Percentiles rank a stretch among this genome's conserved stretches.
These are phyloP conservation scores for Wallacemonas rigidus DNA, from an alignment of 208 protist genomes.

Conservation along the genomic window DNA sequence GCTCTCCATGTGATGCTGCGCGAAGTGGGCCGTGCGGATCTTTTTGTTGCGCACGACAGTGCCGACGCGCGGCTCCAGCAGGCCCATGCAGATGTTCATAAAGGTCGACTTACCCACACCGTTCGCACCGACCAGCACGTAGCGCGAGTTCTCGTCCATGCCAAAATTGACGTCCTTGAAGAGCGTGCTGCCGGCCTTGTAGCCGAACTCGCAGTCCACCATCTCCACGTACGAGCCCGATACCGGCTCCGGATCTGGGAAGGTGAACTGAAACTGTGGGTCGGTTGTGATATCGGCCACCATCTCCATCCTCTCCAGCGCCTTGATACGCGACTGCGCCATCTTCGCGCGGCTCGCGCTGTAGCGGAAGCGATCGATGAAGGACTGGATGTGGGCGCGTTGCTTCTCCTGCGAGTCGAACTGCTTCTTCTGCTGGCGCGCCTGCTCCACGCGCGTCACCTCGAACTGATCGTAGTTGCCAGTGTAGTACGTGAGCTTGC, in stretches of 20 bases:
- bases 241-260: slow-evolving; percentile 86
- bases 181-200: slow-evolving; percentile 79
- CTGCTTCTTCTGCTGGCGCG: slow-evolving; percentile 89
- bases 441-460: slow-evolving; percentile 83
- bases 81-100: slow-evolving; percentile 91
- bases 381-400: slow-evolving; percentile 92
- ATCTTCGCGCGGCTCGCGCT: slow-evolving; percentile 91
- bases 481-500: slow-evolving; percentile 89
- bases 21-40: slow-evolving; percentile 89
- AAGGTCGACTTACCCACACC: slow-evolving; percentile 95
- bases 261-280: slow-evolving; percentile 90
- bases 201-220: slow-evolving; percentile 93
- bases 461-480: slow-evolving; percentile 96
- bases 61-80: slow-evolving; percentile 80
- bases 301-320: slow-evolving; percentile 90
- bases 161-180: slow-evolving; percentile 94
- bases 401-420: slow-evolving; percentile 91
- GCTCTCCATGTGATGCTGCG: slow-evolving; percentile 94
- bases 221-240: slow-evolving; percentile 83
- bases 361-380: slow-evolving; percentile 94
- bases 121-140: slow-evolving; percentile 92
- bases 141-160: slow-evolving; percentile 84
- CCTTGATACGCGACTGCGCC: slow-evolving; percentile 95
- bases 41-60: slow-evolving; percentile 87
- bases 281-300: slow-evolving; percentile 88